Evolutionary conservation across 2,329 filamentous ascomycete species (phyloP).

Genomic region (Raffaelea ambrosiae): DNA sequence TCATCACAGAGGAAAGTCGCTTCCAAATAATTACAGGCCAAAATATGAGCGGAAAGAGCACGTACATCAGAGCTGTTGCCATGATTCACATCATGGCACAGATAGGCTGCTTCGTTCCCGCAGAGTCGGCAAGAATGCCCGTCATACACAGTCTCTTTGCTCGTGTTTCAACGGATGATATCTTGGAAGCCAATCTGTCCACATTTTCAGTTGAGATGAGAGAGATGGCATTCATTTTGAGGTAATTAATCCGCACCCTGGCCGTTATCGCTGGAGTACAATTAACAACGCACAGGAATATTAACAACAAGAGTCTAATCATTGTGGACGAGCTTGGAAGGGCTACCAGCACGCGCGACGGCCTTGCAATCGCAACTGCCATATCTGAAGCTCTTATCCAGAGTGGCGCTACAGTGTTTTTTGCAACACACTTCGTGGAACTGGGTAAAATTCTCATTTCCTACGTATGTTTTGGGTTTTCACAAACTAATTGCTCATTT

Average conservation of each 20-base stretch:
- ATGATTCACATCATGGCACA: slow-evolving; percentile 90
- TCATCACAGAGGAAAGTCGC: slow-evolving; percentile 67
- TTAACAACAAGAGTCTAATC: slow-evolving; percentile 66
- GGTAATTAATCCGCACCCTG: slow-evolving; percentile 23
- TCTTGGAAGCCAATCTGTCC: slow-evolving; percentile 81
- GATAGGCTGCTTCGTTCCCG: slow-evolving; percentile 84
- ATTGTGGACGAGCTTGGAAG: slow-evolving; percentile 90
- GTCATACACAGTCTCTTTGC: slow-evolving; percentile 81
- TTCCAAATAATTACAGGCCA: slow-evolving; percentile 94
- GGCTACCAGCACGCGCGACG: slow-evolving; percentile 82
- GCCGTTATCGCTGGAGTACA: not conserved
- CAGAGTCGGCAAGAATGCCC: slow-evolving; percentile 71
- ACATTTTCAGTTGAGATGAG: slow-evolving; percentile 94
- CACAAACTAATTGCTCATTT: not conserved
- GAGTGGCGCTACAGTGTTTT: slow-evolving; percentile 75
- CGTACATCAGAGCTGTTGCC: slow-evolving; percentile 80
- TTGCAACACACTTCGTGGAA: slow-evolving; percentile 87
- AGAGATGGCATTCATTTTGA: slow-evolving; percentile 87
- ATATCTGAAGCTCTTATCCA: slow-evolving; percentile 83
- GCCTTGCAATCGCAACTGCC: slow-evolving; percentile 79
- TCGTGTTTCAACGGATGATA: slow-evolving; percentile 78
- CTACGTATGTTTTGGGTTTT: not conserved
- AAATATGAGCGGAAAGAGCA: slow-evolving; percentile 98
- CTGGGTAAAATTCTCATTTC: slow-evolving; percentile 36
- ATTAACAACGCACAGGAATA: slow-evolving; percentile 42